Evolutionary conservation across 371 early-diverging fungal species (phyloP), one percentile per base, ranked within the genome.

Genomic region (Homolaphlyctis polyrhiza): DNA sequence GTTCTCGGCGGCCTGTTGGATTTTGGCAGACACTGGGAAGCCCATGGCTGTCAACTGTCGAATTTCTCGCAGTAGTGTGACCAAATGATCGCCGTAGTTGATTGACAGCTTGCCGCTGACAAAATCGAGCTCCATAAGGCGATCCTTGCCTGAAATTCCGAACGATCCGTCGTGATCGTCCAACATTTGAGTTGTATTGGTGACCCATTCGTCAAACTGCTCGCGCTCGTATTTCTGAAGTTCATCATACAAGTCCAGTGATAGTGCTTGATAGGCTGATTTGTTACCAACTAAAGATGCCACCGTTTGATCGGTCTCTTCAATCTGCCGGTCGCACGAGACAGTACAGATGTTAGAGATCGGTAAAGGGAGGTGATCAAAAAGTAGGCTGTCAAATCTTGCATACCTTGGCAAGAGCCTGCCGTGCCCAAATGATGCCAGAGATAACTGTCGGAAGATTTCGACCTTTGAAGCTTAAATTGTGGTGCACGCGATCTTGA

Each of bases 121-220:
- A 25, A 57, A 66, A 57, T 79, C 74, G 34, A 84, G 67, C 47
- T 82, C 78, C 77, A 84, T 79, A 49, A 81, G 43, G 11, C 68
- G 39, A 0, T 76, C 73, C 23, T 60, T 58, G 51, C 48, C 57
- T 0, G 49, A 48, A 1, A 66, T 50, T 1, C 71, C 54, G 51
- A 69, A 52, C 0, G 62, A 16, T 14, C 67, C 55, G 50, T 67
- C 65, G 2, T 57, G 55, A 30, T 70, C 69, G 34, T 68, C 65
- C 14, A 78, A 27, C 30, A 35, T 50, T 18, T 47, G 28, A 49
- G 73, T 69, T 6, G 66, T 67, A 45, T 70, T 68, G 8, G 54
- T 49, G 27, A 61, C 55, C 80, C 83, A 82, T 1, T 61, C 49
- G n/a, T 68, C 62, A 60, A 80, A 78, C 62, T 73, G 71, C 4